Conservation (phyloP, 306 rosid genomes). For the Trifolium dubium region DNA sequence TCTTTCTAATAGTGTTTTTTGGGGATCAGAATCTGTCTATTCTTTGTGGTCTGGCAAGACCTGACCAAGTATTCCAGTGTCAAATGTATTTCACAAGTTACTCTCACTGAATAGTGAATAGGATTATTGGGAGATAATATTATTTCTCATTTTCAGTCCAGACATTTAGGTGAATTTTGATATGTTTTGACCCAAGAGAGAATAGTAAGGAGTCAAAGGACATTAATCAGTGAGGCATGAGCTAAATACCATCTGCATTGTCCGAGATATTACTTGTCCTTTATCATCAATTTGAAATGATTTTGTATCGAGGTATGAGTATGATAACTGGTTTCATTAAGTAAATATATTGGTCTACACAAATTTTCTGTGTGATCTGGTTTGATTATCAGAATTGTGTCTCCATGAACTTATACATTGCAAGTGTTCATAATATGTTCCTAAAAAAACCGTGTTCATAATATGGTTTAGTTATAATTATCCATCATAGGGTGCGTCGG, state of each 20-base stretch:
- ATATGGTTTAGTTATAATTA: neutral
- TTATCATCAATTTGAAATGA: constrained; percentile 25
- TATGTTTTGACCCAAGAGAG: constrained; percentile 38
- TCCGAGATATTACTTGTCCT: neutral
- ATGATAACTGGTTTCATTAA: constrained; percentile 1
- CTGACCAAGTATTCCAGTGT: constrained; percentile 38
- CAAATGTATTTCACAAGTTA: constrained; percentile 17
- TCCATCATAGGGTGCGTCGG: too few relatives aligned
- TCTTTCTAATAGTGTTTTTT: constrained; percentile 4
- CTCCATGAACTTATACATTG: neutral
- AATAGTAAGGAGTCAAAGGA: constrained; percentile 20
- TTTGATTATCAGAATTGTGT: neutral
- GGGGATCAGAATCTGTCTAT: constrained; percentile 39
- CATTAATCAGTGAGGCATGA: neutral
- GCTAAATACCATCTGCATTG: constrained; percentile 6
- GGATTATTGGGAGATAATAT: constrained; percentile 21
- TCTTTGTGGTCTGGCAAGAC: constrained; percentile 49
- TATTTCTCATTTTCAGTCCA: constrained; percentile 4
- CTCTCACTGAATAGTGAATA: constrained; percentile 11
- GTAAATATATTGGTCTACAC: neutral
- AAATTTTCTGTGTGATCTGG: neutral
- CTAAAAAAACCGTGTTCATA: too few relatives aligned
- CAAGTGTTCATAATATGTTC: too few relatives aligned
- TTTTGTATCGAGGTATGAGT: constrained; percentile 27
- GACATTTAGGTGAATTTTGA: constrained; percentile 17